Evolutionary conservation across 75 land plant genomes (phyloP).

Genomic region (Cryptomeria japonica): DNA sequence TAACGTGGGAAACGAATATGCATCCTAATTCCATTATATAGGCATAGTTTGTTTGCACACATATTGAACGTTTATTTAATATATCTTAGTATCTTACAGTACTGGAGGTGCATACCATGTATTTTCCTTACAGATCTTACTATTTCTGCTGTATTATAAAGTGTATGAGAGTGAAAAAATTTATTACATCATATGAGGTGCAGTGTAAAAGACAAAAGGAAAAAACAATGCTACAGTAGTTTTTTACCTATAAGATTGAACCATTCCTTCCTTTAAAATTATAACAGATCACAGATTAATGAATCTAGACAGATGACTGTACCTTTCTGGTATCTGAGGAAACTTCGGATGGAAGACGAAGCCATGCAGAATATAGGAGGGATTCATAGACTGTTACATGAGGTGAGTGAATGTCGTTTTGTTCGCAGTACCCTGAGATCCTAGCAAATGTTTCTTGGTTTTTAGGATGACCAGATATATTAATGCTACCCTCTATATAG

Average conservation of each 20-base stretch:
- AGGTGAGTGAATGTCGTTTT: slow-evolving; percentile 47
- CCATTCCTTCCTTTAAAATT: background rate
- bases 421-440: slow-evolving; percentile 46
- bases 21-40: too few relatives aligned
- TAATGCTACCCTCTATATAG: slow-evolving; percentile 38
- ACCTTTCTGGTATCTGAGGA: slow-evolving; percentile 21
- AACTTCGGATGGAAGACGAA: slow-evolving; percentile 33
- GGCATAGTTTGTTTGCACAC: too few relatives aligned
- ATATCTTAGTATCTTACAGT: too few relatives aligned
- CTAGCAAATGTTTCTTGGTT: slow-evolving; percentile 45
- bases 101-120: too few relatives aligned
- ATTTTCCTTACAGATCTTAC: too few relatives aligned
- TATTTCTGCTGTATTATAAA: background rate
- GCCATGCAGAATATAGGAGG: slow-evolving; percentile 41
- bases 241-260: background rate
- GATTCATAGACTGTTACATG: slow-evolving; percentile 47
- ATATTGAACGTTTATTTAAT: too few relatives aligned
- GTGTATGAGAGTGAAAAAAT: background rate
- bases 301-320: background rate
- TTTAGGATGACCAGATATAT: slow-evolving; percentile 45
- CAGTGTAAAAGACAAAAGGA: background rate
- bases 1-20: too few relatives aligned
- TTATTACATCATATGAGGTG: background rate
- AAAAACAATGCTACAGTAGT: background rate
- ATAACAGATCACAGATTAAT: background rate